These are phyloP conservation scores for Moesziomyces sp. DNA, from an alignment of 1,284 basidiomycete genomes.

Conservation along the genomic window DNA sequence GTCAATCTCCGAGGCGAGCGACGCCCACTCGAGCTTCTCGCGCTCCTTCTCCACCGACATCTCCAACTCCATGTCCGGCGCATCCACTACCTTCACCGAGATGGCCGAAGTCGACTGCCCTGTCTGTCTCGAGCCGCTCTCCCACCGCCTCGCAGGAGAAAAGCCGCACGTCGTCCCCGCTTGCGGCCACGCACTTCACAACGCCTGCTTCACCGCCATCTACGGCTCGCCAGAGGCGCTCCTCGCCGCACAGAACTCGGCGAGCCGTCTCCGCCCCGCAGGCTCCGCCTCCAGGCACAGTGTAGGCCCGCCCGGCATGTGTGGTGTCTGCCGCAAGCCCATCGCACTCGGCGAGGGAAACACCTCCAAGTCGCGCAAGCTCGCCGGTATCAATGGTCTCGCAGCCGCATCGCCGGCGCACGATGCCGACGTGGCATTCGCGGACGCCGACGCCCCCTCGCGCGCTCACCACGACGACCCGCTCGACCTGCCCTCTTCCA, in stretches of 20 bases:
- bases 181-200: conserved; percentile 96
- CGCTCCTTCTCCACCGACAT: conserved; percentile 26
- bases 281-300: conserved; percentile 66
- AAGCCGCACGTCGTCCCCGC: conserved; percentile 95
- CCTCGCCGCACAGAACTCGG: conserved; percentile 39
- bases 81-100: conserved; percentile 71
- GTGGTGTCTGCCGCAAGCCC: conserved; percentile 91
- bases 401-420: conserved; percentile 6
- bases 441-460: conserved; percentile 10
- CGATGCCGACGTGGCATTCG: conserved; percentile 12
- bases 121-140: conserved; percentile 88
- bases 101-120: conserved; percentile 87
- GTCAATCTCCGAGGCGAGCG: conserved; percentile 30
- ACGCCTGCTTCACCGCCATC: conserved; percentile 93
- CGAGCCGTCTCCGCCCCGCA: conserved; percentile 28
- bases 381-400: conserved; percentile 30
- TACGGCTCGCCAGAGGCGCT: conserved; percentile 85
- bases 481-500: conserved; percentile 11
- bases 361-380: conserved; percentile 71
- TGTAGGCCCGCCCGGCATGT: conserved; percentile 80
- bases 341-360: conserved; percentile 86
- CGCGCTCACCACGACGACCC: conserved; percentile 46
- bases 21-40: conserved; percentile 26
- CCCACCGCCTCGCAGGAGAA: conserved; percentile 84
- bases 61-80: conserved; percentile 26